Conservation (phyloP, 148 eudicot genomes). For the Pouteria glomerata region DNA sequence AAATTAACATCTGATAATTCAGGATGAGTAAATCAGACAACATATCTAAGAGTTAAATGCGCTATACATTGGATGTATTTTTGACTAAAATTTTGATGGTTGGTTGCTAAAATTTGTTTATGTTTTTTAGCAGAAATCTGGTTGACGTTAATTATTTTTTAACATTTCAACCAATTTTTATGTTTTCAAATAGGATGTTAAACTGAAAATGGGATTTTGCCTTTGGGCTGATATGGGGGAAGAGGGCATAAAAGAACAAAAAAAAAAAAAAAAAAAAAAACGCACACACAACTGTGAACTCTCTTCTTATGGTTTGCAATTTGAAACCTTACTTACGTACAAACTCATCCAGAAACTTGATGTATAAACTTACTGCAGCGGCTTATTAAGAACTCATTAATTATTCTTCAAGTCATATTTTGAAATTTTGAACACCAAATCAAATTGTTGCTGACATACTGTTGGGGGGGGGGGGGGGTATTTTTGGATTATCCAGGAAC, state of each 20-base stretch:
- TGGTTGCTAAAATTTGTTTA: neutral
- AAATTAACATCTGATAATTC: neutral
- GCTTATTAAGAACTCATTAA: neutral
- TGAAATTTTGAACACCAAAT: neutral
- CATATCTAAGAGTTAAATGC: no score
- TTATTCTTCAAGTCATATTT: neutral
- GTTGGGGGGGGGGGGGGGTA: no score
- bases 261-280: no score
- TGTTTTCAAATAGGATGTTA: neutral
- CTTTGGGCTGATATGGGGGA: neutral
- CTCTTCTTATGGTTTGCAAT: no score
- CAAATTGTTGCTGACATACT: slow-evolving; percentile 4
- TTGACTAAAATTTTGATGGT: neutral
- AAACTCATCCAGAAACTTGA: no score
- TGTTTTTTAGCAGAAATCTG: neutral
- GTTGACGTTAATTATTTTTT: neutral
- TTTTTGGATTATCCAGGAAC: slow-evolving; percentile 30
- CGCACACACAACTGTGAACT: no score
- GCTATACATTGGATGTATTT: neutral
- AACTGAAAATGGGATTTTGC: neutral
- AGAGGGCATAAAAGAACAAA: no score
- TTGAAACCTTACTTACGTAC: no score
- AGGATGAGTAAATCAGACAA: no score
- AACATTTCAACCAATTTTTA: neutral
- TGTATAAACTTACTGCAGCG: neutral